These are phyloP conservation scores for Stagonosporopsis chrysanthemi DNA, from an alignment of 2,329 filamentous ascomycete genomes.

Conservation along the genomic window DNA sequence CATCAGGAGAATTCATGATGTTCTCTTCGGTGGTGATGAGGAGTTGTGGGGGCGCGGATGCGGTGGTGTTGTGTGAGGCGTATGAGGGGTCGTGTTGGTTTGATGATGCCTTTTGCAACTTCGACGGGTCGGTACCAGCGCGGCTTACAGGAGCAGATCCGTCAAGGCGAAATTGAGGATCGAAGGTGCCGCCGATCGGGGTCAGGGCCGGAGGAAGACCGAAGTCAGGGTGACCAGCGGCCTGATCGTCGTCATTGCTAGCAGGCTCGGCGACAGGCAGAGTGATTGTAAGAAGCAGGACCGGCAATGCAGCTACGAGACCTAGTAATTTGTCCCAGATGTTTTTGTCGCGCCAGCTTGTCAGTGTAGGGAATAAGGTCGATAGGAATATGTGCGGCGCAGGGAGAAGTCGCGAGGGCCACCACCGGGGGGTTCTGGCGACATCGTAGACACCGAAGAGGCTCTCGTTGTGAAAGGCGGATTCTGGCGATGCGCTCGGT, in stretches of 20 bases:
- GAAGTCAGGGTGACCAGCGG: constrained; percentile 37
- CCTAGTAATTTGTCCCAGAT: constrained; percentile 85
- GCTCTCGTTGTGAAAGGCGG: constrained; percentile 57
- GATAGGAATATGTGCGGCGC: constrained; percentile 73
- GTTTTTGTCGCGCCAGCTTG: constrained; percentile 81
- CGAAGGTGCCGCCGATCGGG: constrained; percentile 24
- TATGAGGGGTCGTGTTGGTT: constrained; percentile 7
- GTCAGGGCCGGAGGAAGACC: constrained; percentile 42
- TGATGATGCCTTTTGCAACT: background rate
- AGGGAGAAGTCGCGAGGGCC: constrained; percentile 79
- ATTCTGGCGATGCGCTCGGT: constrained; percentile 58
- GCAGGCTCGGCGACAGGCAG: constrained; percentile 86
- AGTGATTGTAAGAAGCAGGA: constrained; percentile 88
- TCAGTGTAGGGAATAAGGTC: constrained; percentile 87
- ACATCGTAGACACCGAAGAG: constrained; percentile 50
- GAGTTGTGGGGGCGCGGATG: constrained; percentile 38
- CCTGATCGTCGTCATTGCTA: constrained; percentile 50
- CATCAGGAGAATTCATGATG: constrained; percentile 47
- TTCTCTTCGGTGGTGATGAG: constrained; percentile 46
- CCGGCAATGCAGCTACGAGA: constrained; percentile 83
- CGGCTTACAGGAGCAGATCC: constrained; percentile 6
- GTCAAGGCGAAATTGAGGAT: constrained; percentile 28
- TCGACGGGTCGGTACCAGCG: constrained; percentile 12
- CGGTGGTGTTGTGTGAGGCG: constrained; percentile 24
- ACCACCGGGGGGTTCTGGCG: constrained; percentile 69